Percentiles rank a stretch among this genome's conserved stretches.
Conservation (phyloP, 768 basidiomycete species). For the Pisolithus microcarpus region DNA sequence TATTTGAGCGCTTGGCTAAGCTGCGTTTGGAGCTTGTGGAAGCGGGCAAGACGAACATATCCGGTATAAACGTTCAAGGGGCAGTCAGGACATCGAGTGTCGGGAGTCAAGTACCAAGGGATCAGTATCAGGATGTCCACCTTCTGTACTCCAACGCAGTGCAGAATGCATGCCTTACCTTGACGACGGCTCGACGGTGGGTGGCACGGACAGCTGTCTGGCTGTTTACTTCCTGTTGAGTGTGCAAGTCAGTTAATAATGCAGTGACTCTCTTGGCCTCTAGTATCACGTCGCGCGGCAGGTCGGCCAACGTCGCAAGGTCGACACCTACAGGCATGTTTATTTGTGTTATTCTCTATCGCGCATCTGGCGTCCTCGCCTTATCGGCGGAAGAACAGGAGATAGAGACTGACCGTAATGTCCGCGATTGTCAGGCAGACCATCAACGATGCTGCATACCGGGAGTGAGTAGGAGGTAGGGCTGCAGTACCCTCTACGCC, state of each 20-base stretch:
- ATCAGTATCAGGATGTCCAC: too few species aligned
- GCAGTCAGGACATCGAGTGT: too few species aligned
- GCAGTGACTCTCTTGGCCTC: conserved; percentile 59
- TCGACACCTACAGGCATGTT: conserved; percentile 62
- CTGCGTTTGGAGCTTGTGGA: conserved; percentile 60
- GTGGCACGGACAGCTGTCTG: conserved; percentile 49
- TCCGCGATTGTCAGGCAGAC: conserved; percentile 49
- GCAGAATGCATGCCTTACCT: conserved; percentile 35
- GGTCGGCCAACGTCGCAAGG: conserved; percentile 79
- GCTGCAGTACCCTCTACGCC: neutral
- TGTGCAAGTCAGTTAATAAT: conserved; percentile 50
- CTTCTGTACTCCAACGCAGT: too few species aligned
- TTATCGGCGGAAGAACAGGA: too few species aligned
- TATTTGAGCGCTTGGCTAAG: conserved; percentile 66
- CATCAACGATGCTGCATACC: conserved; percentile 60
- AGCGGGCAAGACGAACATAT: neutral
- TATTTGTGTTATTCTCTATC: neutral
- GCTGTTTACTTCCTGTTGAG: conserved; percentile 52
- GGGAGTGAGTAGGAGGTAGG: neutral
- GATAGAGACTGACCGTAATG: conserved; percentile 57
- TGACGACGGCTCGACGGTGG: conserved; percentile 61
- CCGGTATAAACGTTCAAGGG: neutral
- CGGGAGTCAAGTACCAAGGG: too few species aligned
- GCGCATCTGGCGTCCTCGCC: too few species aligned
- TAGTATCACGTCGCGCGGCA: conserved; percentile 63